Base-by-base conservation (phyloP, 2,329 filamentous ascomycete species). In the Coniochaeta sp. region DNA sequence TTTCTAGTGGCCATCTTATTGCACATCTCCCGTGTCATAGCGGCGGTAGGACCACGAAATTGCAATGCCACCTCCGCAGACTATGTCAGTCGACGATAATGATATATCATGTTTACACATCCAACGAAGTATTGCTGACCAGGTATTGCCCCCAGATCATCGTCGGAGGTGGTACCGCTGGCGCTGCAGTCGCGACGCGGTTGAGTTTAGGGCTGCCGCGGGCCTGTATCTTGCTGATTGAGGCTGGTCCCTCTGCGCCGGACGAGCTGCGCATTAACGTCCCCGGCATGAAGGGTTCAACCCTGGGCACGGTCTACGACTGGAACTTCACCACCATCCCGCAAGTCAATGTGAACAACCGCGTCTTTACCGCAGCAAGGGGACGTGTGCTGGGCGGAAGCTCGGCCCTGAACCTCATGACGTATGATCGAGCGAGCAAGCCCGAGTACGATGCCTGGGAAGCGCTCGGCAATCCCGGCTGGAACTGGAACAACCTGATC, bases 401-500 rank as follows among this genome's bases (percentile, higher is more conserved):
- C 36, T 76, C 72, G 22, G 72, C 77, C 0, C 62, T 81, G 32
- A 81, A 81, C 62, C 75, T 78, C 54, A 70, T 74, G 71, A 67
- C 69, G 30, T 73, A 70, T 60, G 70, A 73, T 58, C 65, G 72
- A 4, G 70, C 69, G 2, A 63, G 67, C 12, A 64, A 62, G 8
- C 64, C 61, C 38, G 70, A 74, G 42, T 72, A 73, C 52, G 67
- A 74, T 61, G 67, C 68, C 36, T 74, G 72, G 72, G 72, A 69
- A 28, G 65, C 64, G 0, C 65, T 74, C 3, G 72, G 72, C 1
- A 74, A 72, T 50, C 60, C 64, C 0, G 66, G 65, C 5, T 69
- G 67, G 67, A 64, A 65, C 58, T 70, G 68, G 68, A 54, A 58
- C 16, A 59, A 58, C 5, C 64, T 71, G 62, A 30, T 60, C 16